These are phyloP conservation scores for Starmerella bacillaris DNA, from an alignment of 805 yeast species.

Conservation along the genomic window DNA sequence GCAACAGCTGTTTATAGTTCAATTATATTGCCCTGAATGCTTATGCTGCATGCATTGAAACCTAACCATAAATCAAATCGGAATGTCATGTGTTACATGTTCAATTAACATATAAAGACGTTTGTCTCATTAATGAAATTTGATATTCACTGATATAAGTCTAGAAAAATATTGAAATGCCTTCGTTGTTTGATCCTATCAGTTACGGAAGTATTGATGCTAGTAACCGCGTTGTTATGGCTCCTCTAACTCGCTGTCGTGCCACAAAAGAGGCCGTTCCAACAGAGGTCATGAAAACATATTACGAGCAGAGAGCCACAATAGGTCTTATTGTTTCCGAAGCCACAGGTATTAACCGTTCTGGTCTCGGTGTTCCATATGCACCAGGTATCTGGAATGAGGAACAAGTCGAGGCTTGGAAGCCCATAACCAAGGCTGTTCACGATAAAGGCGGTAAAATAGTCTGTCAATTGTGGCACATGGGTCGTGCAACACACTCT, in stretches of 20 bases:
- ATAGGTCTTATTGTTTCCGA: conserved; percentile 35
- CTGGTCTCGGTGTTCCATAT: conserved; percentile 27
- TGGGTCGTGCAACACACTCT: conserved; percentile 14
- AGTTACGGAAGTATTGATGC: conserved; percentile 21
- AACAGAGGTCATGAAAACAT: conserved; percentile 29
- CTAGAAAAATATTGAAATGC: too few relatives aligned
- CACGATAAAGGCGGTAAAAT: conserved; percentile 17
- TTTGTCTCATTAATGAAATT: too few relatives aligned
- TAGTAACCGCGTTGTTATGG: conserved; percentile 28
- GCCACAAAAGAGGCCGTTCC: conserved; percentile 24
- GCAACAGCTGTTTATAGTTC: too few relatives aligned
- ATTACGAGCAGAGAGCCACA: conserved; percentile 39
- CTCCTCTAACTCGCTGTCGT: conserved; percentile 36
- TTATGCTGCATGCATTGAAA: too few relatives aligned
- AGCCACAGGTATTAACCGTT: conserved; percentile 32
- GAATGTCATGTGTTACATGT: too few relatives aligned
- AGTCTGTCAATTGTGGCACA: conserved; percentile 14
- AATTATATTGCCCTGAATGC: too few relatives aligned
- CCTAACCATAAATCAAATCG: too few relatives aligned
- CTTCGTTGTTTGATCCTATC: conserved; percentile 22
- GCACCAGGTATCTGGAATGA: conserved; percentile 19
- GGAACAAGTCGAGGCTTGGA: conserved; percentile 22
- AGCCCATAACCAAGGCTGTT: conserved; percentile 21
- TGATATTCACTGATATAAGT: too few relatives aligned
- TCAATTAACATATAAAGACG: too few relatives aligned